Base-by-base conservation (phyloP, 768 basidiomycete genomes). In the Rhizopogon sp. region DNA sequence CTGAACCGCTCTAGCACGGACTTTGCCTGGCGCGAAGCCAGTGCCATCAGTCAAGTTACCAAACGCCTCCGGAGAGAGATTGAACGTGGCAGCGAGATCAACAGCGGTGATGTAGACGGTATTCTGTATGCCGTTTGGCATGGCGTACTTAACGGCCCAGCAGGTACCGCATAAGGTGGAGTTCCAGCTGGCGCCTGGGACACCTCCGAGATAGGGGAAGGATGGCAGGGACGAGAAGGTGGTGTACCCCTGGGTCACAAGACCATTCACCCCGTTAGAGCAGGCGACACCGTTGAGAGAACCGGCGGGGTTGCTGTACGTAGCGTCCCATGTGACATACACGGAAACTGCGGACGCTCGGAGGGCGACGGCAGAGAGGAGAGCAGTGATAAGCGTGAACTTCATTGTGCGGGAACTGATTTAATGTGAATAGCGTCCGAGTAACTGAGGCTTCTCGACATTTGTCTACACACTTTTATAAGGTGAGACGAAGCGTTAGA, bases 211-310 rank as follows among this genome's bases (percentile, higher is more conserved):
- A 31, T 57, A 31, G 39, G 56, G 56, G 39, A 51, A 57, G 9
- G 31, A 57, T 11, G 56, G 56, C 14, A 57, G 42, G 20, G 59
- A 58, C 16, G 41, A 46, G 20, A 66, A 50, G 14, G 45, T 58
- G 28, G 54, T 29, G 54, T 49, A 65, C 6, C 62, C 64, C 55
- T 56, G 44, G 39, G 56, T 47, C 28, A 55, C 17, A 13, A 66
- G 53, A 22, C 64, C 64, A 29, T 65, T 61, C 9, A 11, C 13
- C 10, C 65, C 64, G 37, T 63, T 16, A 39, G 64, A 63, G 43
- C 64, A 65, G 2, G 64, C 54, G 37, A 62, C 54, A 35, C n/a
- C 41, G n/a, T 13, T 1, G 33, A 62, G 20, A 5, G 60, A 57
- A 3, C 11, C 7, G 16, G 13, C 3, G 16, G 44, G 10, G 31